A percentile compares a stretch with the other conserved stretches of the same genome.
Conservation (phyloP, 768 basidiomycete species). For the Lyophyllum atratum region DNA sequence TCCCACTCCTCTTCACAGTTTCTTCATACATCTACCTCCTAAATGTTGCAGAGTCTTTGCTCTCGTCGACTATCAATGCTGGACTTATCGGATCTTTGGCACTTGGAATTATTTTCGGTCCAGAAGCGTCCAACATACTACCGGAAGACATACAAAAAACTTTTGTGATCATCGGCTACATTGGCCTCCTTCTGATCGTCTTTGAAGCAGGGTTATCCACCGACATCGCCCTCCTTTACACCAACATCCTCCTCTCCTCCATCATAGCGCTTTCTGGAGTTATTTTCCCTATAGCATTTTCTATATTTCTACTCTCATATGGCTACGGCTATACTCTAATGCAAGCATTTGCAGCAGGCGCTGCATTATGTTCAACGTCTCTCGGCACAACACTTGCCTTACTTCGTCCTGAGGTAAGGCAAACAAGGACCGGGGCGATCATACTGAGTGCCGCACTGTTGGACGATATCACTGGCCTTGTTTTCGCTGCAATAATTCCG, state of each 20-base stretch:
- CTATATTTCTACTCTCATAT: slow-evolving; percentile 43
- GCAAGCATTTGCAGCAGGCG: slow-evolving; percentile 62
- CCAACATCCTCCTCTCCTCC: slow-evolving; percentile 48
- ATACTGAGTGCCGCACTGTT: slow-evolving; percentile 63
- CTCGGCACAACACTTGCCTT: slow-evolving; percentile 70
- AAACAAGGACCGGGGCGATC: slow-evolving; percentile 55
- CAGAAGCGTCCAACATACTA: slow-evolving; percentile 48
- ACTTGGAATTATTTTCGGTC: slow-evolving; percentile 57
- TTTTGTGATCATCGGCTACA: slow-evolving; percentile 45
- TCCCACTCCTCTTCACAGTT: slow-evolving; percentile 45
- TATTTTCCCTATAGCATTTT: slow-evolving; percentile 48
- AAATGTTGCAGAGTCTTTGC: slow-evolving; percentile 46
- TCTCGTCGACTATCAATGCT: slow-evolving; percentile 42
- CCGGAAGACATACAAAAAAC: slow-evolving; percentile 39
- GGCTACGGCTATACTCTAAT: slow-evolving; percentile 41
- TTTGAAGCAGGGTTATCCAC: slow-evolving; percentile 64
- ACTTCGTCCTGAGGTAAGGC: slow-evolving; percentile 47
- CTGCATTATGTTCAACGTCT: slow-evolving; percentile 62
- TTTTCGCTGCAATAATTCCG: slow-evolving; percentile 56
- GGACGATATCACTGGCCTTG: slow-evolving; percentile 65
- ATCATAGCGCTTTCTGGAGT: slow-evolving; percentile 55
- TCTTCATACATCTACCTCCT: slow-evolving; percentile 58
- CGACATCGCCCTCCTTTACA: slow-evolving; percentile 42
- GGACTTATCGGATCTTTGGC: slow-evolving; percentile 53
- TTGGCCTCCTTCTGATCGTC: slow-evolving; percentile 51